Base-by-base conservation (phyloP, 2,329 filamentous ascomycete genomes). In the Fusarium illudens region DNA sequence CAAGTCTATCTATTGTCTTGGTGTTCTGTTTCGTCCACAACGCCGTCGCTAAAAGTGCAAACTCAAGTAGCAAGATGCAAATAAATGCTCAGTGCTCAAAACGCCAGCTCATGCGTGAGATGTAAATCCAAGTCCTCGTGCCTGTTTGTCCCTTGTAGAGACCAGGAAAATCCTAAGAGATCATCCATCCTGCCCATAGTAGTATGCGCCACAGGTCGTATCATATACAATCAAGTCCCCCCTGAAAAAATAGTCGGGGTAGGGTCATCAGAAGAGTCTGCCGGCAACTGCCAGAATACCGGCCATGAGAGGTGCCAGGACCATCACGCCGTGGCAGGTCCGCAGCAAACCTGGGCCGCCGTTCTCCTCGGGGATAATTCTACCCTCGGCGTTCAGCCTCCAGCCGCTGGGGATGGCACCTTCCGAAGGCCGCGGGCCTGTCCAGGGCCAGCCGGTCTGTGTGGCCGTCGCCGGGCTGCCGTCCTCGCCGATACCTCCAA, bases 351-450 rank as follows among this genome's bases (percentile, higher is more conserved):
- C 39, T 13, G 85, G 84, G 75, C 87, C 88, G 29, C 59, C 30
- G 81, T 72, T 73, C 36, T 63, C 65, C 4, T 88, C 87, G 75
- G 92, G 92, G 75, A 93, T 84, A 73, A 96, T 89, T 83, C 94
- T 95, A 76, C 93, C 92, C 71, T 89, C 87, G 65, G 89, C 84
- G 52, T 90, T 92, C 80, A 96, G 92, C 64, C 89, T 86, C 93
- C 93, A 97, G 62, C 92, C 93, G 73, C 85, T 87, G 37, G 94
- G 93, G 62, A 97, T 87, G 66, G 83, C 79, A 5, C 85, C 81
- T 29, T 82, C 81, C 12, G 86, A 83, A 13, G 84, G 58, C 86
- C 80, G 58, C 80, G 80, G 46, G 84, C 83, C 29, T 89, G 60
- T 86, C 90, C 90, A 93, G 20, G 91, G 91, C 84, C 87, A 92